Evolutionary conservation across 257 asterid species (phyloP).

Genomic region (Solanum chaucha): DNA sequence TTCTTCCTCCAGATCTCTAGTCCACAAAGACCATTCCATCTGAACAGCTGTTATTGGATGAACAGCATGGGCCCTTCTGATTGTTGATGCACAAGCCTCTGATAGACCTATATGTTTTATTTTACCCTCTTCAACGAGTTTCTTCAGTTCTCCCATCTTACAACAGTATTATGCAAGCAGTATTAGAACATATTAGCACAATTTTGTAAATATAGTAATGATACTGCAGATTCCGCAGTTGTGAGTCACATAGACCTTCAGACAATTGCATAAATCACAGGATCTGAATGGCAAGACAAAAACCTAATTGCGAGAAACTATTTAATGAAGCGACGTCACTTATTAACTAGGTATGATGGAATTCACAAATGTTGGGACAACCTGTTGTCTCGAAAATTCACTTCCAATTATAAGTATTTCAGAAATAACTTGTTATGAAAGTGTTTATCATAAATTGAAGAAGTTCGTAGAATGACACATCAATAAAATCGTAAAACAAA

Average conservation of each 20-base stretch:
- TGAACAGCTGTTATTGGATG: slow-evolving; percentile 15
- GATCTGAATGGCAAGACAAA: neutral
- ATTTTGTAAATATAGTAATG: neutral
- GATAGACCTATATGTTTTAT: slow-evolving; percentile 23
- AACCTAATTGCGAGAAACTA: neutral
- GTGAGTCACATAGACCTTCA: neutral
- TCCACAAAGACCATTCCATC: slow-evolving; percentile 6
- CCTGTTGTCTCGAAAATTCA: neutral
- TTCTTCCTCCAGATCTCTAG: slow-evolving; percentile 23
- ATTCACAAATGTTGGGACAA: neutral
- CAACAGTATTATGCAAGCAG: neutral
- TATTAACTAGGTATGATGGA: neutral
- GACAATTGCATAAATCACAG: neutral
- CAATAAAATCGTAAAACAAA: neutral
- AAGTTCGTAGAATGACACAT: neutral
- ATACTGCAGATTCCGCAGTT: neutral
- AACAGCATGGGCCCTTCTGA: slow-evolving; percentile 29
- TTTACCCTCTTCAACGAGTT: slow-evolving; percentile 28
- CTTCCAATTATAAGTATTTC: neutral
- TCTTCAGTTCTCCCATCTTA: slow-evolving; percentile 21
- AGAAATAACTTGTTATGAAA: neutral
- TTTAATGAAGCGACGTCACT: neutral
- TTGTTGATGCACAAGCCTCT: slow-evolving; percentile 23
- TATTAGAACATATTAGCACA: neutral
- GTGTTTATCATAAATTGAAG: neutral